phyloP scores from a whole-genome alignment of 225 moss, liverwort and hornwort species.

The Climacium dendroides region DNA sequence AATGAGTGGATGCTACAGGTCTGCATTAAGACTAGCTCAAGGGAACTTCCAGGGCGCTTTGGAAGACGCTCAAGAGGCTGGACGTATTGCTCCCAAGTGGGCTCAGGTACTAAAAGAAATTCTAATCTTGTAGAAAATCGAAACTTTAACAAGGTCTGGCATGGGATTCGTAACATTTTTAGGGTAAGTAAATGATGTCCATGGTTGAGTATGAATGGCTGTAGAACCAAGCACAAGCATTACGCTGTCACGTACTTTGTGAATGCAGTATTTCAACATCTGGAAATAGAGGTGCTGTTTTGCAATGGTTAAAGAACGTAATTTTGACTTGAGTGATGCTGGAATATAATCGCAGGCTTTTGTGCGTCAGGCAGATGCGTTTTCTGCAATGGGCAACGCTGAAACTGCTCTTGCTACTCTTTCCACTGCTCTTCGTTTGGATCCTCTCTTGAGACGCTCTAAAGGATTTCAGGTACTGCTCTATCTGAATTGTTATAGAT shows the following conservation, averaged over 20 bases:
- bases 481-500: not conserved
- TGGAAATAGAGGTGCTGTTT: not conserved
- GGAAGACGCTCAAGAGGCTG: conserved; percentile 43
- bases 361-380: conserved; percentile 55
- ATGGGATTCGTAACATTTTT: not conserved
- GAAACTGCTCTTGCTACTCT: conserved; percentile 32
- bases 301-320: not conserved
- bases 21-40: conserved; percentile 36
- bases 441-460: conserved; percentile 58
- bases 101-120: conserved; percentile 13
- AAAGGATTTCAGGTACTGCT: conserved; percentile 48
- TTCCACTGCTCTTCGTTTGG: conserved; percentile 31
- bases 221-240: not conserved
- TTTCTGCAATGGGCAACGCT: conserved; percentile 38
- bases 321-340: not conserved
- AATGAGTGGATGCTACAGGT: conserved; percentile 3
- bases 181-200: not conserved
- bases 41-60: conserved; percentile 27
- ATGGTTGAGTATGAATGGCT: not conserved
- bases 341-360: conserved; percentile 11
- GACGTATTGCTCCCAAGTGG: conserved; percentile 31
- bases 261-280: not conserved
- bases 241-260: not conserved
- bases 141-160: not conserved
- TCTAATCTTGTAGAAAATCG: not conserved